Conservation (phyloP, 495 filamentous ascomycete species). For the Paragyromitra xinjiangensis region DNA sequence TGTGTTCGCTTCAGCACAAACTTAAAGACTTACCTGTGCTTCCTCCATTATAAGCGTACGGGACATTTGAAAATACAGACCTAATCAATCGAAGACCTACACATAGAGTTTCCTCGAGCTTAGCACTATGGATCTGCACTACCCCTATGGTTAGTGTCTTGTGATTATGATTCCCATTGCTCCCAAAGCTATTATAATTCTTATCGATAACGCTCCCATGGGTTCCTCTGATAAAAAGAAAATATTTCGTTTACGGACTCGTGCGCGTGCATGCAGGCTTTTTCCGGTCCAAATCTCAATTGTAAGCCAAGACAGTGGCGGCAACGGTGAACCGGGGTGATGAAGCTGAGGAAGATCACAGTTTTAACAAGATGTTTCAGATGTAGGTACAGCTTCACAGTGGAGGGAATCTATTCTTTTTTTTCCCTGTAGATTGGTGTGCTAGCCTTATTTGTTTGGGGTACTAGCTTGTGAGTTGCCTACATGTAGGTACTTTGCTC, state of each 20-base stretch:
- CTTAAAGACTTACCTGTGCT: background rate
- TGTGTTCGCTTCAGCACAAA: constrained; percentile 5
- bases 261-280: constrained; percentile 27
- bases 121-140: background rate
- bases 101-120: background rate
- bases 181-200: constrained; percentile 4
- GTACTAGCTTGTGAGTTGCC: background rate
- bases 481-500: background rate
- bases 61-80: background rate
- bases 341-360: constrained; percentile 8
- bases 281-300: constrained; percentile 38
- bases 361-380: constrained; percentile 11
- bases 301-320: constrained; percentile 22
- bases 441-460: background rate
- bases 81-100: background rate
- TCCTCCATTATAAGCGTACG: background rate
- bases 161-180: constrained; percentile 1
- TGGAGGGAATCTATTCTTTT: background rate
- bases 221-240: constrained; percentile 26
- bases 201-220: constrained; percentile 36
- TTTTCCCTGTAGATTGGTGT: background rate
- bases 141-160: background rate
- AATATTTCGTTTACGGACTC: constrained; percentile 12
- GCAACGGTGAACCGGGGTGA: constrained; percentile 4
- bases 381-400: constrained; percentile 1